A percentile compares a stretch with the other conserved stretches of the same genome.
Conservation (phyloP, 805 yeast genomes). For the Scheffersomyces ergatensis region DNA sequence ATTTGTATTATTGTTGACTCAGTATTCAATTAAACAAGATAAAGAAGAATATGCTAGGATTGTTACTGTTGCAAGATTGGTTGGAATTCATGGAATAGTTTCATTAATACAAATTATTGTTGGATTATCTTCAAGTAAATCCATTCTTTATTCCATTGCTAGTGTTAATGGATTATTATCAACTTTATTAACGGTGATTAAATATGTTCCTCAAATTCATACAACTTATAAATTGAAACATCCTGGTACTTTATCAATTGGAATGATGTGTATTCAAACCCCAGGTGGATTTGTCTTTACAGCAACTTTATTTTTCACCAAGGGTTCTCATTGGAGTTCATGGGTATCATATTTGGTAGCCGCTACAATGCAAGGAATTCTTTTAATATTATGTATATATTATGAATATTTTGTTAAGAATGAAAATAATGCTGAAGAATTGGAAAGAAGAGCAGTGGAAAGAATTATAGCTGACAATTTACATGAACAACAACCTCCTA, state of each 20-base stretch:
- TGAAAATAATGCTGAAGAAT: conserved; percentile 19
- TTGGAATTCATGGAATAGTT: conserved; percentile 32
- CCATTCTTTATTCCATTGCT: conserved; percentile 42
- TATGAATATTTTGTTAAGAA: conserved; percentile 28
- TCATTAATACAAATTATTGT: conserved; percentile 33
- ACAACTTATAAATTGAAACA: conserved; percentile 70
- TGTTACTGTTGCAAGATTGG: conserved; percentile 37
- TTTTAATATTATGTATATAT: conserved; percentile 63
- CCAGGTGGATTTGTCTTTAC: conserved; percentile 89
- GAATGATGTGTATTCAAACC: conserved; percentile 83
- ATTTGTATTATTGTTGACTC: conserved; percentile 50
- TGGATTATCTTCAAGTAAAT: conserved; percentile 22
- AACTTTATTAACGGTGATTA: conserved; percentile 60
- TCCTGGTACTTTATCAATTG: conserved; percentile 75
- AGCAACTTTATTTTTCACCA: conserved; percentile 62
- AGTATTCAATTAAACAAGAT: conserved; percentile 45
- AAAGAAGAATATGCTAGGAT: conserved; percentile 43
- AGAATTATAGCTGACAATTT: conserved; percentile 26
- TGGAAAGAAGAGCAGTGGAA: conserved; percentile 28
- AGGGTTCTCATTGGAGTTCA: conserved; percentile 81
- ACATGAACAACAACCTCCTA: conserved; percentile 6
- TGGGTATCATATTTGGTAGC: conserved; percentile 81
- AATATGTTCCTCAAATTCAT: conserved; percentile 75
- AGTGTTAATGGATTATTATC: conserved; percentile 63
- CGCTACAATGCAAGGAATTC: conserved; percentile 60